These are phyloP conservation scores for Amanita inopinata DNA, from an alignment of 768 basidiomycete genomes.

Conservation along the genomic window DNA sequence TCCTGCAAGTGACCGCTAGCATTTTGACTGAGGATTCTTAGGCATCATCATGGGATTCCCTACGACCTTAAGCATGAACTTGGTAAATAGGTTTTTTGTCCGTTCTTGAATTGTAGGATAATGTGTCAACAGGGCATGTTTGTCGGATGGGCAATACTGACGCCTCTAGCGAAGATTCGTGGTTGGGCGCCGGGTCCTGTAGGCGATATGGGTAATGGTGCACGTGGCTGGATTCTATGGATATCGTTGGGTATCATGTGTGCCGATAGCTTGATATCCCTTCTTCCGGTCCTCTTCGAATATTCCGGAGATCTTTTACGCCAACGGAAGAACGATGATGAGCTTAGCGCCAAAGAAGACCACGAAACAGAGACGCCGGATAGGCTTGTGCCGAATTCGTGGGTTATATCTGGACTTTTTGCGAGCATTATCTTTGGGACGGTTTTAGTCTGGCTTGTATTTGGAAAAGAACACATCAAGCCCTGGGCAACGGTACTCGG, in stretches of 20 bases:
- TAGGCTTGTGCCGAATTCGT: conserved; percentile 68
- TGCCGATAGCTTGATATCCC: conserved; percentile 80
- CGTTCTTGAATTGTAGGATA: conserved; percentile 1
- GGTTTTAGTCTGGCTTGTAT: conserved; percentile 76
- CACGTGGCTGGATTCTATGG: conserved; percentile 98
- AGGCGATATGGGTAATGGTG: conserved; percentile 75
- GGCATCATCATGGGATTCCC: conserved; percentile 98
- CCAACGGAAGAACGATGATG: conserved; percentile 18
- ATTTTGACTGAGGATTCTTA: conserved; percentile 15
- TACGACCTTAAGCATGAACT: conserved; percentile 87
- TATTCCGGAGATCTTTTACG: conserved; percentile 28
- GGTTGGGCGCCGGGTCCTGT: conserved; percentile 96
- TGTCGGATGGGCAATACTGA: conserved; percentile 93
- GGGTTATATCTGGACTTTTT: conserved; percentile 66
- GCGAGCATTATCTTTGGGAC: conserved; percentile 62
- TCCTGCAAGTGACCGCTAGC: conserved; percentile 4
- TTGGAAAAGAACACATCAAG: conserved; percentile 85
- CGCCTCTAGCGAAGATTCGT: conserved; percentile 67
- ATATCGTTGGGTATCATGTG: conserved; percentile 92
- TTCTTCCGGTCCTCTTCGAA: conserved; percentile 64
- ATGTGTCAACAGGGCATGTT: conserved; percentile 70
- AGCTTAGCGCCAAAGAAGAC: conserved; percentile 25
- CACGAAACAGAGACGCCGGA: conserved; percentile 71
- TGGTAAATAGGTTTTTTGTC: conserved; percentile 35
- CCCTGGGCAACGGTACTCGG: conserved; percentile 92